Base-by-base conservation (phyloP, 371 early-diverging fungal genomes). In the Mortierella sp. region DNA sequence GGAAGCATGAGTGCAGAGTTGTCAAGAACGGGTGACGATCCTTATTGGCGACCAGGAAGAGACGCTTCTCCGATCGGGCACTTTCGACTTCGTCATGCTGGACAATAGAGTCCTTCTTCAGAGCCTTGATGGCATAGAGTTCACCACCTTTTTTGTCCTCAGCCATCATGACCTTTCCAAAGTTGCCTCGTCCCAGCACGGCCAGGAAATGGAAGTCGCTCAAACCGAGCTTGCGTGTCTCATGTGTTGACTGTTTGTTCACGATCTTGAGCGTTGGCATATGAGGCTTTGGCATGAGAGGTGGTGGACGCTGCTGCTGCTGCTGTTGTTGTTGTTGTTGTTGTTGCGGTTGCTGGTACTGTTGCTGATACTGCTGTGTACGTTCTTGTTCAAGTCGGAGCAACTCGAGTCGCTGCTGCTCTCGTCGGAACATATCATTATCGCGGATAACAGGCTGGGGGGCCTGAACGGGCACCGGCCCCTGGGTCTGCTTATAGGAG, bases 141-240 rank as follows among this genome's bases (percentile, higher is more conserved):
- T 90, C 83, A 32, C 86, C 83, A 6, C 86, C 83, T 46, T 72
- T 75, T 59, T 76, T 76, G 56, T 95, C 91, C 70, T 92, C 92
- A 0, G 95, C 93, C 39, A 99, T 84, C 84, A 98, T 90, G 19
- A 96, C 95, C 85, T 81, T 98, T 60, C 98, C 98, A 88, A 97
- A 98, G 78, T 93, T 94, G 27, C 98, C 99, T 69, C 90, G 92
- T 28, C 99, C 99, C 9, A 99, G 80, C 2, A 97, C 96, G 46
- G 93, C 92, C 48, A 95, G 49, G 60, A 98, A 93, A 53, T 86
- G 83, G 70, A 97, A 98, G 78, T 97, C 94, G 8, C 81, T 79
- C 56, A 86, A 56, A 2, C 76, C 78, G 34, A 78, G 67, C 53
- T 84, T 83, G 43, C 76, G 80, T 19, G 64, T 56, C 19, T 50